phyloP scores from a whole-genome alignment of 805 yeast species.

The Starmerella bombicola region DNA sequence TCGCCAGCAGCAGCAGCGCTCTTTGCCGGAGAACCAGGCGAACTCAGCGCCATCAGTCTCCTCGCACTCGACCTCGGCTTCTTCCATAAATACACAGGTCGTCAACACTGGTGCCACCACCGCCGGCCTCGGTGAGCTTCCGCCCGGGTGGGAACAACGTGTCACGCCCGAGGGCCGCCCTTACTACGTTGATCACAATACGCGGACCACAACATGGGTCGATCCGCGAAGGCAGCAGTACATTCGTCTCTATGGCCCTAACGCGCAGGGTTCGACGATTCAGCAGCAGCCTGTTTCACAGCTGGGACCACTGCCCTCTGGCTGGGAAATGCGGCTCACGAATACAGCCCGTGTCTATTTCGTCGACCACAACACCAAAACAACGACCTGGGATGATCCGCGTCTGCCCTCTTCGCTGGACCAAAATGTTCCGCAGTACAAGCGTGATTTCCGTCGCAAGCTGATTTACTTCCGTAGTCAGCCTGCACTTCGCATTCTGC shows the following conservation, averaged over 20 bases:
- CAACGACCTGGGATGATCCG: slow-evolving; percentile 99
- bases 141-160: slow-evolving; percentile 98
- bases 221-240: slow-evolving; percentile 99
- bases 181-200: slow-evolving; percentile 95
- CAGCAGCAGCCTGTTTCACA: slow-evolving; percentile 98
- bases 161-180: slow-evolving; percentile 97
- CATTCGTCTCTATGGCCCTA: slow-evolving; percentile 78
- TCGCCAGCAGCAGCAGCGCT: slow-evolving; percentile 79
- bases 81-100: slow-evolving; percentile 27
- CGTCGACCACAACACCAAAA: slow-evolving; percentile 97
- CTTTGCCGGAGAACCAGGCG: slow-evolving; percentile 57
- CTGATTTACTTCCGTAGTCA: slow-evolving; percentile 95
- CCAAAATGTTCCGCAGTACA: slow-evolving; percentile 97
- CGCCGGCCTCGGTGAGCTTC: slow-evolving; percentile 91
- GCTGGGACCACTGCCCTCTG: slow-evolving; percentile 93
- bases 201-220: slow-evolving; percentile 99
- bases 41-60: slow-evolving; percentile 16
- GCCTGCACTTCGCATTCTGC: slow-evolving; percentile 90
- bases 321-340: slow-evolving; percentile 99
- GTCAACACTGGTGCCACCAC: slow-evolving; percentile 80
- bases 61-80: slow-evolving; percentile 27
- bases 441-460: slow-evolving; percentile 97
- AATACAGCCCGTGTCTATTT: slow-evolving; percentile 97
- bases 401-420: slow-evolving; percentile 93
- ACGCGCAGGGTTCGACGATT: slow-evolving; percentile 65